phyloP scores from a whole-genome alignment of 345 rosid genomes.

The Microcos paniculata region DNA sequence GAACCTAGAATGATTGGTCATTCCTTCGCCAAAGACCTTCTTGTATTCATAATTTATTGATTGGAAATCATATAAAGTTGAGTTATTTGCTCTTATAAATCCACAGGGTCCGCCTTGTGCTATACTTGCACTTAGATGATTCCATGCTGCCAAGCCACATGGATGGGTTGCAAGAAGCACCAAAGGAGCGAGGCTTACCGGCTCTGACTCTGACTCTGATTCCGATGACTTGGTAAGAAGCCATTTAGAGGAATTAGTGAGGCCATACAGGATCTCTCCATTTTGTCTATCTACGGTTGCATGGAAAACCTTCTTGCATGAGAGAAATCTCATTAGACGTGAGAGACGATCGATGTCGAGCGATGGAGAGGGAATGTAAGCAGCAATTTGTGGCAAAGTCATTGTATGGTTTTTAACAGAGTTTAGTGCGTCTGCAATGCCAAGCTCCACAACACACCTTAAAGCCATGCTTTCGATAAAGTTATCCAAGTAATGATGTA shows the following conservation, averaged over 20 bases:
- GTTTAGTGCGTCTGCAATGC: slow-evolving; percentile 47
- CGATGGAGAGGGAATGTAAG: slow-evolving; percentile 27
- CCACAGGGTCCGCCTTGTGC: slow-evolving; percentile 24
- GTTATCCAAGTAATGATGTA: neutral
- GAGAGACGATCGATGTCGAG: slow-evolving; percentile 46
- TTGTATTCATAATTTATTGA: slow-evolving; percentile 35
- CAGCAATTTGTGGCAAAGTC: slow-evolving; percentile 49
- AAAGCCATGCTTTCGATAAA: neutral
- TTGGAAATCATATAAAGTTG: slow-evolving; percentile 44
- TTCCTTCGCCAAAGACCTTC: slow-evolving; percentile 49
- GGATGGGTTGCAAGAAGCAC: slow-evolving; percentile 48
- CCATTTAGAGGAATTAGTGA: slow-evolving; percentile 60
- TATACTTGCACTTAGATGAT: slow-evolving; percentile 38
- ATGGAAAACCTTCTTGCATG: slow-evolving; percentile 39
- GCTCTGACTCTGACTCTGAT: too few relatives aligned
- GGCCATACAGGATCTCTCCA: slow-evolving; percentile 34
- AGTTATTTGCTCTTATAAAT: slow-evolving; percentile 47
- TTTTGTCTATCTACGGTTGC: slow-evolving; percentile 27
- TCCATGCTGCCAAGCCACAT: slow-evolving; percentile 63
- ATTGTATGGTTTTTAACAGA: slow-evolving; percentile 40
- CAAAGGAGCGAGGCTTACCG: slow-evolving; percentile 38
- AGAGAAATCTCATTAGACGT: slow-evolving; percentile 69
- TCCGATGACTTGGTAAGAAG: slow-evolving; percentile 31
- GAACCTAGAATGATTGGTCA: slow-evolving; percentile 55
- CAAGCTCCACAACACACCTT: slow-evolving; percentile 63